These are phyloP conservation scores for Quillaja saponaria DNA, from an alignment of 306 rosid genomes.

Conservation along the genomic window DNA sequence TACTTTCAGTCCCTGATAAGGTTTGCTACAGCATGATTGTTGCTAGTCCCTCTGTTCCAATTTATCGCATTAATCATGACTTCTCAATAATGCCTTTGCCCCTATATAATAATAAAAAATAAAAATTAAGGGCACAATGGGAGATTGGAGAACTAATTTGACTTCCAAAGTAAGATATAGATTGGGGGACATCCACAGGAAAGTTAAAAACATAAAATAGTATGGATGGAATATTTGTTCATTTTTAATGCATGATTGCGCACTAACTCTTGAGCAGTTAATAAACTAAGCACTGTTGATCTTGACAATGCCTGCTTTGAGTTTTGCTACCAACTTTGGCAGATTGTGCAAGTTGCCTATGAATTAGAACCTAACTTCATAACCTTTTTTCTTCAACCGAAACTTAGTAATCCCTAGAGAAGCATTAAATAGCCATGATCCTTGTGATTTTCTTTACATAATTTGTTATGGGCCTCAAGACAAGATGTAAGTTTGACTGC, in stretches of 20 bases:
- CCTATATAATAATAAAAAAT: no score
- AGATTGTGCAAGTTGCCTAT: no score
- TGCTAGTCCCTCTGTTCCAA: slow-evolving; percentile 24
- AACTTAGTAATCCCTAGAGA: no score
- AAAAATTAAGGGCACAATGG: no score
- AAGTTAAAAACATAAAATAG: no score
- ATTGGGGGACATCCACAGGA: no score
- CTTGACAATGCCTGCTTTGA: background rate
- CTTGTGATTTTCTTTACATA: background rate
- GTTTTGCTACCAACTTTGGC: background rate
- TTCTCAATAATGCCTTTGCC: no score
- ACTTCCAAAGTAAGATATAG: no score
- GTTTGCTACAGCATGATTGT: slow-evolving; percentile 33
- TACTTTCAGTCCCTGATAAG: slow-evolving; percentile 82
- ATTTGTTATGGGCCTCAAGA: background rate
- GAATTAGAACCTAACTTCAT: no score
- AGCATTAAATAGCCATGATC: no score
- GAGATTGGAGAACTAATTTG: no score
- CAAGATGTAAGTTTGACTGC: background rate
- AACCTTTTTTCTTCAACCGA: no score
- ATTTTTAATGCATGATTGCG: background rate
- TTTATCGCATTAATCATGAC: background rate
- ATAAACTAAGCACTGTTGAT: background rate
- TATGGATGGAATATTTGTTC: background rate
- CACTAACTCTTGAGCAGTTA: background rate